Evolutionary conservation across 1,284 basidiomycete species (phyloP), one percentile per base, ranked within the genome.

Genomic region (Abortiporus biennis): DNA sequence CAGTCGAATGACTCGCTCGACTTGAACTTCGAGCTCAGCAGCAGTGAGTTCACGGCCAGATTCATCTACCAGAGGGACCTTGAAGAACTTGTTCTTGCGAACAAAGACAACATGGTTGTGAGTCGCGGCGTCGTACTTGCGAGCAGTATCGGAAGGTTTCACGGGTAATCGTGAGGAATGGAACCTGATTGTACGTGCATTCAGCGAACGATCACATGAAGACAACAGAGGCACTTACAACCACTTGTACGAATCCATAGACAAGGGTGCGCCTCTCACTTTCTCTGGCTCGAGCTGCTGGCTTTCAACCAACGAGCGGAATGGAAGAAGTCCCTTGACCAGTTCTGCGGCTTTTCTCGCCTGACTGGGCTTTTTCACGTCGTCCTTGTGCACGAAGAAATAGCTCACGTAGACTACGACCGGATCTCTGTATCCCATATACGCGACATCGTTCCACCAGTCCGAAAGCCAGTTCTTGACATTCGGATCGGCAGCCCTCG

Each of bases 381-480:
- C 89, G 46, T 86, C 77, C 50, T 84, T 64, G 64, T 98, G 94
- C 9, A 93, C 74, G 64, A 93, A 98, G 67, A 88, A 99, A 71
- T 99, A 99, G 72, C 85, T 92, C 55, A 96, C 92, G 56, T 85
- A 91, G 17, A 95, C 92, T 20, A 97, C 85, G 27, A 97, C 89
- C 4, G 94, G 85, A 53, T 96, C 91, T 36, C 90, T 75, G 55
- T 88, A 89, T 3, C 68, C 82, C 82, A 89, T 85, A 59, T 89
- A 90, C 19, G 93, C 94, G 6, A 65, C 77, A 32, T 97, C 91
- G 64, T 98, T 96, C 95, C 95, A 99, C 95, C 95, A 99, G 45
- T 96, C 92, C 42, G 77, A 76, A 24, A 99, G 74, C 95, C 95
- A 99, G 68, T 76, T 94, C 52, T 78, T 78, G 39, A 67, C 64